Conservation (phyloP, 2,329 filamentous ascomycete genomes). For the Harringtonia aguacate region DNA sequence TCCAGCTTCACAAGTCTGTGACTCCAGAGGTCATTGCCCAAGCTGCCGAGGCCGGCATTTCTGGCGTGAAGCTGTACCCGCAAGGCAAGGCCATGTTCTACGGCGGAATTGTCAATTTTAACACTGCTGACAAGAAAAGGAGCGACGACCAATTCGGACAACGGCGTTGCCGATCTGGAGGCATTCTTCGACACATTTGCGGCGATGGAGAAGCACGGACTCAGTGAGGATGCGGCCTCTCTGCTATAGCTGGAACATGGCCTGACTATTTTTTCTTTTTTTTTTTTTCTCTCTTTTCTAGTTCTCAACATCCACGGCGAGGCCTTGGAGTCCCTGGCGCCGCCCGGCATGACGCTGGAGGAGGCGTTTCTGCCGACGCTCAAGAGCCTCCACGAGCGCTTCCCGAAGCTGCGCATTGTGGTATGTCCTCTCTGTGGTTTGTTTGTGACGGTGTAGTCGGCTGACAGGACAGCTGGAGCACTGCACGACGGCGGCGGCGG, state of each 20-base stretch:
- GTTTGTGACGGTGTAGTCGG: too few relatives aligned
- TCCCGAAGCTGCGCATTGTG: constrained; percentile 60
- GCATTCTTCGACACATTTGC: constrained; percentile 69
- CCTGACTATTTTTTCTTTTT: not conserved
- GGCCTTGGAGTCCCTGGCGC: constrained; percentile 31
- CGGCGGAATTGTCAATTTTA: too few relatives aligned
- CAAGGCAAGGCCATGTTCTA: constrained; percentile 21
- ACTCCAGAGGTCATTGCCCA: constrained; percentile 61
- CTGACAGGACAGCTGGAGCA: constrained; percentile 40
- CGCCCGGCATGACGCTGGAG: constrained; percentile 34
- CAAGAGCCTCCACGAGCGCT: constrained; percentile 58
- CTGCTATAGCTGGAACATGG: too few relatives aligned
- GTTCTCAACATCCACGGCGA: constrained; percentile 79
- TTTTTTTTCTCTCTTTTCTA: not conserved
- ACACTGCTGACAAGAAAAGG: too few relatives aligned
- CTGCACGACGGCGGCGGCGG: constrained; percentile 73
- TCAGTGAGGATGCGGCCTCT: constrained; percentile 23
- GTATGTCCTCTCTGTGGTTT: constrained; percentile 1
- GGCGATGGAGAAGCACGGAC: constrained; percentile 76
- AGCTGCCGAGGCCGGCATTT: constrained; percentile 60
- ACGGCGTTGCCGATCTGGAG: constrained; percentile 59
- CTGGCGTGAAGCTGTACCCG: constrained; percentile 60
- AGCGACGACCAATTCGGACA: constrained; percentile 55
- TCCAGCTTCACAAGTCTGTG: constrained; percentile 42
- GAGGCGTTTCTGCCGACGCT: constrained; percentile 73